phyloP scores from a whole-genome alignment of 2,329 filamentous ascomycete species.

The Colletotrichum orbiculare region DNA sequence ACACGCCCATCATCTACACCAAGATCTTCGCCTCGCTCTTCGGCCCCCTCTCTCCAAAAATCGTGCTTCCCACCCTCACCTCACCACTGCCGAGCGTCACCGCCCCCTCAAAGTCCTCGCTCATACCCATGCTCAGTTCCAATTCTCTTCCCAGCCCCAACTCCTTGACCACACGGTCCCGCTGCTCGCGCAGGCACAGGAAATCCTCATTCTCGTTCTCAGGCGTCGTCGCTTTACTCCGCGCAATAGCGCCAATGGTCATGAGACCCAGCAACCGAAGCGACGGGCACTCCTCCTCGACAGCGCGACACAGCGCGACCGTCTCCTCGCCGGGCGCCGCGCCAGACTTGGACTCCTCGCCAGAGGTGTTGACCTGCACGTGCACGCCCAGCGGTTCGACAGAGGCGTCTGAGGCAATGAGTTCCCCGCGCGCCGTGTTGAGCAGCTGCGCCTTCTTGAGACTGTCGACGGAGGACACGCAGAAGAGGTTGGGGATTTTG shows the following conservation, averaged over 20 bases:
- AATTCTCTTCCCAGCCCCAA: constrained; percentile 62
- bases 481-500: constrained; percentile 88
- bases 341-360: constrained; percentile 87
- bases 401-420: constrained; percentile 55
- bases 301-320: constrained; percentile 73
- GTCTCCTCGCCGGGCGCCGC: constrained; percentile 74
- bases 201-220: constrained; percentile 96
- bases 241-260: constrained; percentile 96
- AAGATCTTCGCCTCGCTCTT: constrained; percentile 82
- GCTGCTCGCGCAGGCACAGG: constrained; percentile 71
- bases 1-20: constrained; percentile 44
- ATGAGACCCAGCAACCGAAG: constrained; percentile 85
- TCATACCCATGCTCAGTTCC: constrained; percentile 99
- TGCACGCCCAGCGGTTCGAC: constrained; percentile 73
- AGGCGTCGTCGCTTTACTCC: constrained; percentile 77
- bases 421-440: constrained; percentile 77
- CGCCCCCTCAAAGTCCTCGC: constrained; percentile 92
- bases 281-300: constrained; percentile 77
- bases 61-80: constrained; percentile 92
- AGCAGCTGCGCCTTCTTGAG: constrained; percentile 88
- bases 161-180: constrained; percentile 74
- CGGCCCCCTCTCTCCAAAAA: constrained; percentile 86
- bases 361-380: constrained; percentile 95
- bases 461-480: constrained; percentile 90
- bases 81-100: constrained; percentile 86